Base-by-base conservation (phyloP, 805 yeast species). In the Vanderwaltozyma tropicalis region DNA sequence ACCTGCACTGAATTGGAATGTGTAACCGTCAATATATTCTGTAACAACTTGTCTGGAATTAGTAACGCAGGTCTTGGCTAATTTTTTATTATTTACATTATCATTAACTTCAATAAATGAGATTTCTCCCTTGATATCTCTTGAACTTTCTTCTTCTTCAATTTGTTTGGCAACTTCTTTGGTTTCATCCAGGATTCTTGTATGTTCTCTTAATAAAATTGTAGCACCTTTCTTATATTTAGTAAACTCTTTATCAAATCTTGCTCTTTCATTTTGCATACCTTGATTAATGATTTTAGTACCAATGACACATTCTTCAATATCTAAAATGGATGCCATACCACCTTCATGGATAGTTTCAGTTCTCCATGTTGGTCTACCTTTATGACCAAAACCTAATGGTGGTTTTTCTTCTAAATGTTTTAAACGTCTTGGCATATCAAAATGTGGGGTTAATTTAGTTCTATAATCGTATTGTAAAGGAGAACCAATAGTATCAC, bases 391-490 rank as follows among this genome's bases (percentile, higher is more conserved):
- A 63, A 89, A 92, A 1, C 98, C 98, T 40, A 92, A 66, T 13
- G 83, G 74, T 14, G 96, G 95, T 40, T 68, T 61, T 31, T 57
- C 53, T 14, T 50, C 56, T 24, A 63, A 51, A 11, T 67, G 64
- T 35, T 63, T 63, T 11, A 55, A 43, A 50, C 76, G 71, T 51
- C 76, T 71, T 18, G 94, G 92, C 28, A 84, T 63, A 51, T 82
- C 87, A 61, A 88, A 92, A 63, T 92, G 98, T 5, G 98, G 98
- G 0, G 98, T 92, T 30, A 92, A 69, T 55, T 92, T 92, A 0
- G 98, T 92, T 55, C 98, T 70, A 61, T 92, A 92, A 27, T 69
- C 68, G 55, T 70, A 82, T 47, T 78, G 70, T 40, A 76, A 62
- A 4, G 98, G 98, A 10, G 95, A 83, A 6, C 78, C 72, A 28